Evolutionary conservation across 768 basidiomycete species (phyloP).

Genomic region (Leccinum aurantiacum): DNA sequence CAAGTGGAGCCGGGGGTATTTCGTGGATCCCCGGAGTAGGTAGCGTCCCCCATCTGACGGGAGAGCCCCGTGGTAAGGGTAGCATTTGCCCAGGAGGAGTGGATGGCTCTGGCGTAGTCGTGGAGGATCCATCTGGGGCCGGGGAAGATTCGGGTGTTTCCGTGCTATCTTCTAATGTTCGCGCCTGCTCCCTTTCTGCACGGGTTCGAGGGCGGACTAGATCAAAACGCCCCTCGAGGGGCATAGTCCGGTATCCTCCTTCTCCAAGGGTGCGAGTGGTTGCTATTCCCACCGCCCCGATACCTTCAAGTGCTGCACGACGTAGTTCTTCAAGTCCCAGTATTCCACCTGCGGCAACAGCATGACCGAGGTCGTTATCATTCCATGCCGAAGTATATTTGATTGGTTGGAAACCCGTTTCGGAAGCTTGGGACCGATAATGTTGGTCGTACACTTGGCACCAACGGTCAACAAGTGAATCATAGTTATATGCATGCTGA

Average conservation of each 20-base stretch:
- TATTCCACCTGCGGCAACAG: slow-evolving; percentile 19
- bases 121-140: slow-evolving; percentile 5
- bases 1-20: slow-evolving; percentile 41
- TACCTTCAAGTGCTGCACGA: slow-evolving; percentile 33
- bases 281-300: slow-evolving; percentile 16
- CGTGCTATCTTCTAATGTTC: not conserved
- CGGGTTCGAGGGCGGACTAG: slow-evolving; percentile 57
- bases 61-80: slow-evolving; percentile 33
- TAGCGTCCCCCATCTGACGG: slow-evolving; percentile 33
- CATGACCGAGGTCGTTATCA: slow-evolving; percentile 23
- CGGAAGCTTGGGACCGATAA: slow-evolving; percentile 60
- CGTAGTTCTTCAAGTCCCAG: slow-evolving; percentile 44
- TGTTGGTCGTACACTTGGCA: slow-evolving; percentile 86
- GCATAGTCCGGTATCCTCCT: slow-evolving; percentile 78
- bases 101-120: slow-evolving; percentile 23
- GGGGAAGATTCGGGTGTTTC: slow-evolving; percentile 21
- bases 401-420: slow-evolving; percentile 48
- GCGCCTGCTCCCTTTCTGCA: slow-evolving; percentile 19
- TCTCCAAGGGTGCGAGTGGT: slow-evolving; percentile 38
- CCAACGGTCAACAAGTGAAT: slow-evolving; percentile 87
- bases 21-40: too few relatives aligned
- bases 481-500: slow-evolving; percentile 69
- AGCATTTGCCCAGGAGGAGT: slow-evolving; percentile 40
- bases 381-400: slow-evolving; percentile 81
- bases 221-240: slow-evolving; percentile 86